Percentiles rank a stretch among this genome's conserved stretches.
These are phyloP conservation scores for Pyrenochaeta sp. DNA, from an alignment of 2,329 filamentous ascomycete genomes.

Conservation along the genomic window DNA sequence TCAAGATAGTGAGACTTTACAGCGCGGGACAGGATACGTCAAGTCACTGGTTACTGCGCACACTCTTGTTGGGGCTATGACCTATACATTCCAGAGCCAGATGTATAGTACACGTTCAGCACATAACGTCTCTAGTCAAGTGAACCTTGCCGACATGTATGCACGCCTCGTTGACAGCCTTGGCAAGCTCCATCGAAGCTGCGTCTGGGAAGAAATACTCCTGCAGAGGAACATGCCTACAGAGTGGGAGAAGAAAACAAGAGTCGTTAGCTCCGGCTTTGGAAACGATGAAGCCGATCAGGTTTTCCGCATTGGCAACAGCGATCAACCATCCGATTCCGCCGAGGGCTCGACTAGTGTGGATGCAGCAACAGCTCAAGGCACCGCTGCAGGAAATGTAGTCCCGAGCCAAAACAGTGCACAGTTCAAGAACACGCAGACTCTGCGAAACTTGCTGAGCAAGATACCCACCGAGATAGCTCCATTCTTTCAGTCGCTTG, in stretches of 20 bases:
- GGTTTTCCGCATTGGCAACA: slow-evolving; percentile 47
- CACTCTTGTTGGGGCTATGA: slow-evolving; percentile 77
- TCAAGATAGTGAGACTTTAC: slow-evolving; percentile 49
- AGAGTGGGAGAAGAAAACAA: slow-evolving; percentile 64
- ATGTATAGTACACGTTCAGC: slow-evolving; percentile 70
- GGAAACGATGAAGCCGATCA: slow-evolving; percentile 51
- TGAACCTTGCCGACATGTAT: slow-evolving; percentile 89
- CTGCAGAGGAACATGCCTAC: slow-evolving; percentile 77
- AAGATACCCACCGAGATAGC: slow-evolving; percentile 82
- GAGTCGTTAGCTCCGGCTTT: slow-evolving; percentile 52
- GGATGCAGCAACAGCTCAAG: slow-evolving; percentile 20
- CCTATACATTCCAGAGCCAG: slow-evolving; percentile 73
- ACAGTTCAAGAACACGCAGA: slow-evolving; percentile 78
- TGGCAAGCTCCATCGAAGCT: slow-evolving; percentile 78
- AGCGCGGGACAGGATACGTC: slow-evolving; percentile 76
- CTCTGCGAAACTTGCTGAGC: slow-evolving; percentile 77
- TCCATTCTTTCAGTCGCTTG: slow-evolving; percentile 84
- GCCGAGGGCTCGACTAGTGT: slow-evolving; percentile 24
- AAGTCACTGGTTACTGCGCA: slow-evolving; percentile 82
- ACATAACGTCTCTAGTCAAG: slow-evolving; percentile 71
- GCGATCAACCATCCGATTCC: slow-evolving; percentile 25
- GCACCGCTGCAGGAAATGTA: slow-evolving; percentile 8
- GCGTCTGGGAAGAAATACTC: slow-evolving; percentile 84
- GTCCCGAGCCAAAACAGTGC: slow-evolving; percentile 43
- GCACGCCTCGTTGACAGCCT: slow-evolving; percentile 75